Evolutionary conservation across 1,284 basidiomycete genomes (phyloP).

Genomic region (Irpex sp.): DNA sequence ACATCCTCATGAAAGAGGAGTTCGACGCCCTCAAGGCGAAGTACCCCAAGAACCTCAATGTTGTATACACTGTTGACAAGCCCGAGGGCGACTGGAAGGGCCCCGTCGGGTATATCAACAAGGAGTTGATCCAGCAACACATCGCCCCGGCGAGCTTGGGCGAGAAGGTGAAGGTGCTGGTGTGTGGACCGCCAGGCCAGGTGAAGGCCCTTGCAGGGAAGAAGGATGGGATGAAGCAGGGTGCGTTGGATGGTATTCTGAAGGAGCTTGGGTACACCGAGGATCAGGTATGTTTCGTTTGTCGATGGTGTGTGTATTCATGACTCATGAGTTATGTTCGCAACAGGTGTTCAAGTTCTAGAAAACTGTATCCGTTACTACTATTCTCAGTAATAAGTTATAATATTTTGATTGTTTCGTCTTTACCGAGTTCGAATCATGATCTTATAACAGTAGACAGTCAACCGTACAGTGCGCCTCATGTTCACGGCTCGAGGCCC

Average conservation of each 20-base stretch:
- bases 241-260: constrained; percentile 76
- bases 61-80: constrained; percentile 88
- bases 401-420: not conserved
- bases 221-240: constrained; percentile 81
- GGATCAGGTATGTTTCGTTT: constrained; percentile 59
- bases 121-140: constrained; percentile 71
- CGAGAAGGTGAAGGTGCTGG: constrained; percentile 85
- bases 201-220: constrained; percentile 77
- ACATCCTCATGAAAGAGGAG: constrained; percentile 86
- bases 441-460: too few relatives aligned
- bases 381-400: not conserved
- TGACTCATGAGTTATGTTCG: not conserved
- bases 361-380: not conserved
- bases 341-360: constrained; percentile 60
- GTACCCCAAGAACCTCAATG: constrained; percentile 70
- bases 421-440: not conserved
- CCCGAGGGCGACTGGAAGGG: constrained; percentile 50
- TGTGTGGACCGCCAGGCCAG: constrained; percentile 91
- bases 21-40: constrained; percentile 74
- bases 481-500: too few relatives aligned
- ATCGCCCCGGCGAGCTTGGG: constrained; percentile 65
- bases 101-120: constrained; percentile 66
- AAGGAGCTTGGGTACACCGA: constrained; percentile 85
- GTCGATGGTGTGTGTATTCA: not conserved
- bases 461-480: too few relatives aligned